Conservation (phyloP, 164 flowering plant species). For the Cinnamomum micranthum region DNA sequence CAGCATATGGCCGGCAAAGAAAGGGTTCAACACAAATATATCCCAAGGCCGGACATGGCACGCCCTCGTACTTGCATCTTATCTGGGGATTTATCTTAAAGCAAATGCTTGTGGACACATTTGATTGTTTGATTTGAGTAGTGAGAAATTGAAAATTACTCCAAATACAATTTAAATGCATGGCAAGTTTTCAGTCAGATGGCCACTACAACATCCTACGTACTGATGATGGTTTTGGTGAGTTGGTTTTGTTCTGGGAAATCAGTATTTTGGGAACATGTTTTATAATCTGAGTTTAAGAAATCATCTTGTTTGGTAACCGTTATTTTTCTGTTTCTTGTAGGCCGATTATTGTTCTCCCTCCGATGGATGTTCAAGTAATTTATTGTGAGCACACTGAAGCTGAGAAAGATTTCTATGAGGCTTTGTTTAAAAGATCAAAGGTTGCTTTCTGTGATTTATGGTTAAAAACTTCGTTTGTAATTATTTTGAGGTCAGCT, state of each 20-base stretch:
- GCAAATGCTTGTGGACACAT: background rate
- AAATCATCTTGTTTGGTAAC: background rate
- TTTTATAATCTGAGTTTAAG: background rate
- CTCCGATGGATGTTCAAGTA: conserved; percentile 78
- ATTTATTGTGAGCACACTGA: conserved; percentile 82
- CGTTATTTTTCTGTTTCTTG: conserved; percentile 12
- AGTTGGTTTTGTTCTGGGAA: background rate
- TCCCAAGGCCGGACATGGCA: too few species aligned
- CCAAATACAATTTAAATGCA: background rate
- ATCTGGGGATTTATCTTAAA: too few species aligned
- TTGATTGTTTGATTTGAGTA: background rate
- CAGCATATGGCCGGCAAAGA: too few species aligned
- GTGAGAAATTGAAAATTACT: background rate
- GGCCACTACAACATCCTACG: background rate
- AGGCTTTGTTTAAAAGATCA: conserved; percentile 86
- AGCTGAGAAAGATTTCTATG: conserved; percentile 92
- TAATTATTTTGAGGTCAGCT: background rate
- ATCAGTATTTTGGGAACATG: background rate
- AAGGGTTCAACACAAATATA: too few species aligned
- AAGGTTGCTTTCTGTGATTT: conserved; percentile 46
- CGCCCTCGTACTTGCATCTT: too few species aligned
- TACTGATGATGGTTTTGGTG: background rate
- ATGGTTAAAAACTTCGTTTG: background rate
- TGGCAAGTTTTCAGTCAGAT: background rate
- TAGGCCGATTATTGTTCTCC: conserved; percentile 93